Percentiles rank a stretch among this genome's conserved stretches.
These are phyloP conservation scores for Candida corydali DNA, from an alignment of 805 yeast genomes.

Conservation along the genomic window DNA sequence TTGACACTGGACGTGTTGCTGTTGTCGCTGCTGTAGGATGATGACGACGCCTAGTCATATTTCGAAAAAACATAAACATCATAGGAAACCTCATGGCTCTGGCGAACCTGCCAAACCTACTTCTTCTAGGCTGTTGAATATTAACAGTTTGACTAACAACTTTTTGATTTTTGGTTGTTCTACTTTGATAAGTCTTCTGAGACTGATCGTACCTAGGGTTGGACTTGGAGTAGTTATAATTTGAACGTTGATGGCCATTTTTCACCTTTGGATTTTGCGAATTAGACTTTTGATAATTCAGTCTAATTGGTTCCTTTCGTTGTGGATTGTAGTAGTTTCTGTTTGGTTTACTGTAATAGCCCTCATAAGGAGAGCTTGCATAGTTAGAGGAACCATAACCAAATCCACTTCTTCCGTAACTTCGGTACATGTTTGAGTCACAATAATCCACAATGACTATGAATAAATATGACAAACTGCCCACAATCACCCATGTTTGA, in stretches of 20 bases:
- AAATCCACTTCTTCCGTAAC: constrained; percentile 3
- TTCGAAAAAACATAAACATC: constrained; percentile 7
- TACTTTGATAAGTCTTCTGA: no score
- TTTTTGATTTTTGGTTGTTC: not conserved
- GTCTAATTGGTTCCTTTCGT: not conserved
- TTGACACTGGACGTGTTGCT: no score
- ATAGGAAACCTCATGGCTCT: constrained; percentile 5
- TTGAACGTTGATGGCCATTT: no score
- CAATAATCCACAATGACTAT: no score
- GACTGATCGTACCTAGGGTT: no score
- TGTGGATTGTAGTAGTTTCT: not conserved
- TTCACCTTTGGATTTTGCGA: no score
- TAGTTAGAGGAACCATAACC: constrained; percentile 6
- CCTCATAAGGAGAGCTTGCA: no score
- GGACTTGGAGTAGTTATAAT: no score
- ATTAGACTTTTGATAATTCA: not conserved
- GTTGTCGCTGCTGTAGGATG: no score
- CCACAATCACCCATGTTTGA: not conserved
- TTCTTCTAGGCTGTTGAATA: constrained; percentile 1
- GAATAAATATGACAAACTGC: no score
- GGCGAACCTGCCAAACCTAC: constrained; percentile 1
- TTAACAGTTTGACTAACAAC: constrained; percentile 2
- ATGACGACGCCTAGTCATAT: constrained; percentile 1
- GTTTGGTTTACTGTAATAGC: not conserved
- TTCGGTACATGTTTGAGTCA: no score